Percentiles rank a stretch among this genome's conserved stretches.
Conservation (phyloP, 768 basidiomycete genomes). For the Asterophora lycoperdoides region DNA sequence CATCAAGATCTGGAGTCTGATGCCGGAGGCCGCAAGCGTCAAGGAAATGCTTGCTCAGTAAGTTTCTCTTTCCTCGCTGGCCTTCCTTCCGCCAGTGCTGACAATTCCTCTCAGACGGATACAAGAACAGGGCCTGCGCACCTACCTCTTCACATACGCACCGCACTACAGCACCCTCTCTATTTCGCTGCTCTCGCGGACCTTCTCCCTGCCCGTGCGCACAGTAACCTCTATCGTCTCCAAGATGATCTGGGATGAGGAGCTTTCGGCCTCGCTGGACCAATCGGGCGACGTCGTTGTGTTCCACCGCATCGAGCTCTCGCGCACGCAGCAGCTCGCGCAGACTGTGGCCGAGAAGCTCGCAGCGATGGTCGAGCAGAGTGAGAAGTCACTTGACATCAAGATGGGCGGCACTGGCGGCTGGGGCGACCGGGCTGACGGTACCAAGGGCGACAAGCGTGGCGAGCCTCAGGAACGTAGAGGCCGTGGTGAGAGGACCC, state of each 20-base stretch:
- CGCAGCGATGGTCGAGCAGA: constrained; percentile 81
- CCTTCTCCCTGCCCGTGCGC: constrained; percentile 79
- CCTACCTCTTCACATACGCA: constrained; percentile 97
- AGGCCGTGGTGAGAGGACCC: constrained; percentile 66
- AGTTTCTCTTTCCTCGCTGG: constrained; percentile 21
- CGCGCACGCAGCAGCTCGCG: constrained; percentile 86
- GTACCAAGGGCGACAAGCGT: constrained; percentile 71
- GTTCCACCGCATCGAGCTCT: constrained; percentile 88
- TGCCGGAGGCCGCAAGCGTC: constrained; percentile 83
- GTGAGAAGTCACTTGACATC: constrained; percentile 82
- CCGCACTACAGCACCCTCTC: constrained; percentile 91
- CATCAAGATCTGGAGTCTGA: constrained; percentile 97
- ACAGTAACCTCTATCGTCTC: constrained; percentile 89
- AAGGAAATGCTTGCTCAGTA: constrained; percentile 96
- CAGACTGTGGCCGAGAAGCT: constrained; percentile 88
- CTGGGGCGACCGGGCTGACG: constrained; percentile 68
- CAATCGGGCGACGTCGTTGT: constrained; percentile 86
- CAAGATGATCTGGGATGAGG: constrained; percentile 99
- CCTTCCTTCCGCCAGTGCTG: constrained; percentile 7
- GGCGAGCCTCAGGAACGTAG: constrained; percentile 77
- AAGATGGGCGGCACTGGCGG: constrained; percentile 68
- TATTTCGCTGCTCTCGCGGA: constrained; percentile 78
- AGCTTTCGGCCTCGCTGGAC: constrained; percentile 89
- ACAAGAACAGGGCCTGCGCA: constrained; percentile 95
- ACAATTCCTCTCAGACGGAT: constrained; percentile 62